Base-by-base conservation (phyloP, 2,329 filamentous ascomycete genomes). In the Fusarium pseudocircinatum region DNA sequence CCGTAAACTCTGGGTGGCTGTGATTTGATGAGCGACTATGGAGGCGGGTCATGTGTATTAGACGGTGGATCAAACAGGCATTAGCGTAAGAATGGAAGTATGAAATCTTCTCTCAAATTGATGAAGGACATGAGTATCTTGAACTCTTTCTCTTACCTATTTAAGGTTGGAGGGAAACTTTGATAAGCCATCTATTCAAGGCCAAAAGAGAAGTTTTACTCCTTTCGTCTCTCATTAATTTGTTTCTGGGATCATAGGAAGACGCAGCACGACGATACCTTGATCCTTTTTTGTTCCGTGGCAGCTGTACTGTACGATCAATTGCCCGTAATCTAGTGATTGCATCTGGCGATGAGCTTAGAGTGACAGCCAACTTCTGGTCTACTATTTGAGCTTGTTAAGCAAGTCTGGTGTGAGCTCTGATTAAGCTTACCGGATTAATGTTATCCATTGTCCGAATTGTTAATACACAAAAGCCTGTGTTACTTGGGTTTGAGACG, bases 81-180 rank as follows among this genome's bases (percentile, higher is more conserved):
- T 65, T 74, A 74, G 71, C 57, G 63, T 16, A 42, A 15, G 24
- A n/a, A 22, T 36, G 22, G 28, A 57, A 36, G 26, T 49, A 47
- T 74, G 67, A 74, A 74, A 74, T 74, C 71, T 74, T 74, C 71
- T 65, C 62, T 64, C 47, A 58, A 30, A 37, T 61, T 54, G 32
- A 66, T 52, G 67, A 69, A 69, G 71, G 71, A 74, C 63, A 69
- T 57, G 60, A 43, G 39, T n/a, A 69, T 43, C 67, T 50, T 40
- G 43, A 52, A 71, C 57, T 62, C 44, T 59, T 60, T 59, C 43
- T 20, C 36, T 28, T 56, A 42, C 49, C 34, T 60, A 57, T 61
- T 59, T 39, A 47, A 37, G 43, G 46, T 24, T 60, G 15, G 30
- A 15, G n/a, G 24, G 15, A 24, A 37, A 43, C 30, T 57, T 34